Conservation (phyloP, 2,329 filamentous ascomycete genomes). For the Didymella keratinophila region DNA sequence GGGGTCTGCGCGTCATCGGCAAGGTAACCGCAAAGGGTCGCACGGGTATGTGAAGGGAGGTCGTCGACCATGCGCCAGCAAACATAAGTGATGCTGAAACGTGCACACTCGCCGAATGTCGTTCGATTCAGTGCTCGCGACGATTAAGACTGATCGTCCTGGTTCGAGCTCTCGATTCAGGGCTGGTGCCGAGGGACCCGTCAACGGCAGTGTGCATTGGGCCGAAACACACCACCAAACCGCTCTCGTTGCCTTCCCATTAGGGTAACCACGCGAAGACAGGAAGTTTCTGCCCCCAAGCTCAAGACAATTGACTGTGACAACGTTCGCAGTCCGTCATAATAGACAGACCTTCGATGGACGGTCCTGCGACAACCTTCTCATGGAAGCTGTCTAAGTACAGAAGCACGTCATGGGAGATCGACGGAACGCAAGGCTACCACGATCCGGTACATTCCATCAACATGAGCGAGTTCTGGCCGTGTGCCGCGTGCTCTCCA, state of each 20-base stretch:
- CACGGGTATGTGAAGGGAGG: conserved; percentile 1
- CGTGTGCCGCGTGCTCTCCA: not conserved
- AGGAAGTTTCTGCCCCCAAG: no score
- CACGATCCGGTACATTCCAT: conserved; percentile 10
- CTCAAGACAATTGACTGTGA: not conserved
- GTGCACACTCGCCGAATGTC: not conserved
- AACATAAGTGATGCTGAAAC: conserved; percentile 2
- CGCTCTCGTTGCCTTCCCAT: conserved; percentile 18
- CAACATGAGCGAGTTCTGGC: not conserved
- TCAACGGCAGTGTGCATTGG: conserved; percentile 24
- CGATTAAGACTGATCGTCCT: conserved; percentile 1
- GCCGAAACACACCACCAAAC: conserved; percentile 27
- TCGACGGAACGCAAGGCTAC: conserved; percentile 9
- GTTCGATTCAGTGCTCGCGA: not conserved
- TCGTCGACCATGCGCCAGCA: conserved; percentile 1
- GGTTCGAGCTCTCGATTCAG: conserved; percentile 3
- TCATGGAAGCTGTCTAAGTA: not conserved
- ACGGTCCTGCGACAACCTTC: not conserved
- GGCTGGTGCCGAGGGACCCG: conserved; percentile 12
- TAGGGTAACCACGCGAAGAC: conserved; percentile 3
- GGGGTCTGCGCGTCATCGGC: conserved; percentile 48
- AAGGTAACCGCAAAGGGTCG: conserved; percentile 35
- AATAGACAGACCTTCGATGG: not conserved
- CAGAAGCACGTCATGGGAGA: conserved; percentile 1
- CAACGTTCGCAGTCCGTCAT: not conserved